Evolutionary conservation across 257 asterid species (phyloP).

Genomic region (Prunella vulgaris): DNA sequence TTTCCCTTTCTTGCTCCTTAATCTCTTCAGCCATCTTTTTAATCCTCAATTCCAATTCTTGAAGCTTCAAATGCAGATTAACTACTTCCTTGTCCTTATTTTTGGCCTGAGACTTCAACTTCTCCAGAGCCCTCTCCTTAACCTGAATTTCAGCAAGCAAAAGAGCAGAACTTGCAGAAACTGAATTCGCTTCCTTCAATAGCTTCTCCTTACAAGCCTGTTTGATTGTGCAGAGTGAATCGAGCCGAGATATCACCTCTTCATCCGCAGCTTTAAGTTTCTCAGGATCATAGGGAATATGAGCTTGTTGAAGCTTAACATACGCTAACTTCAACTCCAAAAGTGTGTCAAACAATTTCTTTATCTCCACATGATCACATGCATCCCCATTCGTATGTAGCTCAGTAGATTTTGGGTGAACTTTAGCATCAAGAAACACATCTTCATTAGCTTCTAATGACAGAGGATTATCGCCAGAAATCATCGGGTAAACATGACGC

Average conservation of each 20-base stretch:
- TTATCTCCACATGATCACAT: slow-evolving; percentile 37
- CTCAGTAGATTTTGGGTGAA: slow-evolving; percentile 20
- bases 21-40: slow-evolving; percentile 42
- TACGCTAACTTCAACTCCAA: slow-evolving; percentile 57
- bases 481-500: slow-evolving; percentile 16
- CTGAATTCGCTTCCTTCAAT: slow-evolving; percentile 32
- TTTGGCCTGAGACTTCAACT: slow-evolving; percentile 49
- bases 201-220: slow-evolving; percentile 50
- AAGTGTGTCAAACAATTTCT: slow-evolving; percentile 52
- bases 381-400: slow-evolving; percentile 22
- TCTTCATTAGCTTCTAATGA: slow-evolving; percentile 28
- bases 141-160: slow-evolving; percentile 51
- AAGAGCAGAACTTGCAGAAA: slow-evolving; percentile 43
- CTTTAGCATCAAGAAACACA: slow-evolving; percentile 21
- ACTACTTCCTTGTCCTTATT: slow-evolving; percentile 34
- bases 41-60: slow-evolving; percentile 40
- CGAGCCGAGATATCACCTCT: slow-evolving; percentile 44
- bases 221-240: slow-evolving; percentile 45
- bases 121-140: slow-evolving; percentile 44
- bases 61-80: slow-evolving; percentile 32
- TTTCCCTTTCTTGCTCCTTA: slow-evolving; percentile 36
- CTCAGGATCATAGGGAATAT: slow-evolving; percentile 57
- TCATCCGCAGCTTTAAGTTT: slow-evolving; percentile 59
- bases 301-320: slow-evolving; percentile 78
- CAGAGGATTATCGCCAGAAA: slow-evolving; percentile 15